Base-by-base conservation (phyloP, 192 early-diverging fungal species). In the Coemansia sp. region DNA sequence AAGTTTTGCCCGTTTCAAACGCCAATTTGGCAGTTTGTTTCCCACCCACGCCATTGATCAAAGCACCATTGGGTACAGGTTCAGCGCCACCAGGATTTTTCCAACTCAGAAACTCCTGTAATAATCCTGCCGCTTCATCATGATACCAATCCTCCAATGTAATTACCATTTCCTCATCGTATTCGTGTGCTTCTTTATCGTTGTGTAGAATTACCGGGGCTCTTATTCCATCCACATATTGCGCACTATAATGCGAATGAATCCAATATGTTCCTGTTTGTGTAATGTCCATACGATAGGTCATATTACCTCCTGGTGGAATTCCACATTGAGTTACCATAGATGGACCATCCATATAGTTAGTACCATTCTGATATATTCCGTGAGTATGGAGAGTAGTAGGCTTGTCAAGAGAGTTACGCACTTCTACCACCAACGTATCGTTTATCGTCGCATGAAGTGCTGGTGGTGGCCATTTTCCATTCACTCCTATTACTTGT, bases 261-360 rank as follows among this genome's bases (percentile, higher is more conserved):
- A 89, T 86, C 94, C 94, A 95, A 78, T 88, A 94, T 11, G 91
- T 93, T 46, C 94, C 94, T 20, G 84, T 84, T 63, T 95, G 92
- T 55, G 68, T 64, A 51, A 89, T 74, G 6, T 78, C 75, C 59
- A 89, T 88, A 6, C 76, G 81, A 69, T 95, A 95, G 0, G 90
- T 91, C 72, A 90, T 87, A 62, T 77, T 85, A 20, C 63, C 63
- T 5, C 87, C 87, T 0, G 84, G 70, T 6, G 91, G 88, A 65
- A 95, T 93, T 2, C 84, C 84, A 70, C 93, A 93, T 68, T 93
- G 88, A 17, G 90, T 91, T 51, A 89, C 82, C 74, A 85, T 87
- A 39, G 70, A 59, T 3, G 89, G 83, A 5, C 93, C 92, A 80
- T 94, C 93, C 59, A 86, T 78, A 71, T 86, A 89, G 74, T 74